Evolutionary conservation across 441 rosid species (phyloP).

Genomic region (Adansonia rubrostipa): DNA sequence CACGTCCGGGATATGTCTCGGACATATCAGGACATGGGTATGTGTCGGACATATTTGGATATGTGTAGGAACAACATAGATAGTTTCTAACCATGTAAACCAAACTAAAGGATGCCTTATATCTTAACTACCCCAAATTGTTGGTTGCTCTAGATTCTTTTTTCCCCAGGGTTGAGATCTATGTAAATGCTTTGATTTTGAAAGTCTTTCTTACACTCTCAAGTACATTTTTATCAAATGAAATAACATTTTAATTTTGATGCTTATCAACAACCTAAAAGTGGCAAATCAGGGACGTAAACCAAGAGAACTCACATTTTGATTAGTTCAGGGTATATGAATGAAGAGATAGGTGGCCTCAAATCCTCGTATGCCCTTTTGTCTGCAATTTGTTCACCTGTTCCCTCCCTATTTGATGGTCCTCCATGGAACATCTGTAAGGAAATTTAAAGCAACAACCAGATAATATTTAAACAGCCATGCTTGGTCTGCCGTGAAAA

Average conservation of each 20-base stretch:
- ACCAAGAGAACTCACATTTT: constrained; percentile 45
- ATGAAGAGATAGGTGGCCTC: constrained; percentile 57
- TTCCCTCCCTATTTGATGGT: constrained; percentile 49
- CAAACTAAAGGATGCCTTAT: not conserved
- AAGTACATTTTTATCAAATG: not conserved
- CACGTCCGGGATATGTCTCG: too few species aligned
- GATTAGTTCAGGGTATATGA: constrained; percentile 50
- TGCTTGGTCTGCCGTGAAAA: constrained; percentile 14
- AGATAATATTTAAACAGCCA: not conserved
- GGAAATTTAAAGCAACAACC: constrained; percentile 20
- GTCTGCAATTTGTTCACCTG: constrained; percentile 60
- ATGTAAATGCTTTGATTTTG: not conserved
- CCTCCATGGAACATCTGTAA: constrained; percentile 61
- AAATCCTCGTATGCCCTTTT: constrained; percentile 64
- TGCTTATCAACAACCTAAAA: not conserved
- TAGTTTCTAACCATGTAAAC: not conserved
- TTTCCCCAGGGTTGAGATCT: not conserved
- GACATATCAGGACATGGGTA: too few species aligned
- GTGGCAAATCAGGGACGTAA: constrained; percentile 13
- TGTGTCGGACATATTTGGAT: too few species aligned
- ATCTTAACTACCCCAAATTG: not conserved
- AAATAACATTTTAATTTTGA: not conserved
- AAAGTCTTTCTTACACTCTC: not conserved
- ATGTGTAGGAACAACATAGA: too few species aligned
- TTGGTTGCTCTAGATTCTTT: not conserved